Conservation (phyloP, 2,329 filamentous ascomycete species). For the Boeremia exigua region DNA sequence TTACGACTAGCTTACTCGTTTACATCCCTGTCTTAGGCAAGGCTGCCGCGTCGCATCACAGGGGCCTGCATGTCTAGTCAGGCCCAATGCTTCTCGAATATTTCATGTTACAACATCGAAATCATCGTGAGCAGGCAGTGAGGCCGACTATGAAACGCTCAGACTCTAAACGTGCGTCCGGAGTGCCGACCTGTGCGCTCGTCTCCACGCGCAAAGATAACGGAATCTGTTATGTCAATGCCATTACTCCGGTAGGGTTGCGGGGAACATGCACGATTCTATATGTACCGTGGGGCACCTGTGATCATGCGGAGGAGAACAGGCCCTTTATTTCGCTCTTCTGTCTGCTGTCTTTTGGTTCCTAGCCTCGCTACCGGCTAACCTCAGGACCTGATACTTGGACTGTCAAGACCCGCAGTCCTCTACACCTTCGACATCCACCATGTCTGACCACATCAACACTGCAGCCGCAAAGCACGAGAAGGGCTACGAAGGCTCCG, state of each 20-base stretch:
- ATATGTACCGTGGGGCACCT: slow-evolving; percentile 21
- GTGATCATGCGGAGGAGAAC: slow-evolving; percentile 10
- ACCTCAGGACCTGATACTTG: background rate
- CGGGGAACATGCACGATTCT: slow-evolving; percentile 9
- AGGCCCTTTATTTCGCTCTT: background rate
- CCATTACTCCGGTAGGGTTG: slow-evolving; percentile 15
- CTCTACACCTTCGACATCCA: background rate
- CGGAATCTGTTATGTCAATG: slow-evolving; percentile 19
- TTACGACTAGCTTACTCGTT: background rate
- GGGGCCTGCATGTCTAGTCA: slow-evolving; percentile 16
- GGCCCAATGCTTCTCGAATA: slow-evolving; percentile 10
- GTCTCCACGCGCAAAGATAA: slow-evolving; percentile 18
- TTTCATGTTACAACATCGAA: slow-evolving; percentile 17
- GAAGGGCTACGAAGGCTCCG: slow-evolving; percentile 13
- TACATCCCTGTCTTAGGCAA: background rate
- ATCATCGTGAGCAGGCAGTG: slow-evolving; percentile 13
- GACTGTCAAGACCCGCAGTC: background rate
- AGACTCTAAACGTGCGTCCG: slow-evolving; percentile 3
- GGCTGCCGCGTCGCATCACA: slow-evolving; percentile 13
- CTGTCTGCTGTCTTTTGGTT: background rate
- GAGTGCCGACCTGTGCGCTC: slow-evolving; percentile 13
- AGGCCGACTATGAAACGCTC: slow-evolving; percentile 15
- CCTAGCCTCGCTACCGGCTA: slow-evolving; percentile 5
- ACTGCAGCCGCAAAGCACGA: slow-evolving; percentile 7
- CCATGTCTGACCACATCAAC: slow-evolving; percentile 10